These are phyloP conservation scores for Boletus subparvulus DNA, from an alignment of 768 basidiomycete species.

Conservation along the genomic window DNA sequence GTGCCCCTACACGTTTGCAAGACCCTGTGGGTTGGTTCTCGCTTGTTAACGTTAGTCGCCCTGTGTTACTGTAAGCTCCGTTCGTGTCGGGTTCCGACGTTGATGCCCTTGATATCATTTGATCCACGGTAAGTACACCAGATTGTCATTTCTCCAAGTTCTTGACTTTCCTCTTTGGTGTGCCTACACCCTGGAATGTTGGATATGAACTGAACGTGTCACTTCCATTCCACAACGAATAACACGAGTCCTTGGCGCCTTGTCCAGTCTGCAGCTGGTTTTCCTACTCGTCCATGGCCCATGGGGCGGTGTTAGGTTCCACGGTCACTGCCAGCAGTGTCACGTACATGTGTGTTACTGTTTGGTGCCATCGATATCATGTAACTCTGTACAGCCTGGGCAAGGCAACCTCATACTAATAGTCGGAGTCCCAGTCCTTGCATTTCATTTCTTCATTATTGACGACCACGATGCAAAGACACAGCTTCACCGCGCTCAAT, in stretches of 20 bases:
- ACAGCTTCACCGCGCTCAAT: constrained; percentile 80
- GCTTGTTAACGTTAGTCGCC: neutral
- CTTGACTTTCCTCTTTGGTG: neutral
- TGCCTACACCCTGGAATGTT: constrained; percentile 4
- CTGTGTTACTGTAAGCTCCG: neutral
- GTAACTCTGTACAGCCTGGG: constrained; percentile 8
- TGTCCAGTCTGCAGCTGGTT: neutral
- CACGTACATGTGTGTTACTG: constrained; percentile 40
- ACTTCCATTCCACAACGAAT: neutral
- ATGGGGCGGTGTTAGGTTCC: neutral
- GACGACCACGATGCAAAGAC: constrained; percentile 53
- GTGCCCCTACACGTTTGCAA: neutral
- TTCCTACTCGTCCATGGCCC: too few species aligned
- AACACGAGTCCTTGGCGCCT: constrained; percentile 4
- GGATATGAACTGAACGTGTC: constrained; percentile 3
- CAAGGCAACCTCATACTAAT: neutral
- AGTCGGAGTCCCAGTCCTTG: neutral
- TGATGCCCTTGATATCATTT: neutral
- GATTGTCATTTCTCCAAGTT: neutral
- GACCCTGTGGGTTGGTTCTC: neutral
- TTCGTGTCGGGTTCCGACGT: constrained; percentile 10
- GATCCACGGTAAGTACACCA: neutral
- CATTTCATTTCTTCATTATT: constrained; percentile 1
- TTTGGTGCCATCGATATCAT: constrained; percentile 34
- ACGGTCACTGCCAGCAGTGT: neutral